phyloP scores from a whole-genome alignment of 257 asterid genomes.

The Scutellaria baicalensis region DNA sequence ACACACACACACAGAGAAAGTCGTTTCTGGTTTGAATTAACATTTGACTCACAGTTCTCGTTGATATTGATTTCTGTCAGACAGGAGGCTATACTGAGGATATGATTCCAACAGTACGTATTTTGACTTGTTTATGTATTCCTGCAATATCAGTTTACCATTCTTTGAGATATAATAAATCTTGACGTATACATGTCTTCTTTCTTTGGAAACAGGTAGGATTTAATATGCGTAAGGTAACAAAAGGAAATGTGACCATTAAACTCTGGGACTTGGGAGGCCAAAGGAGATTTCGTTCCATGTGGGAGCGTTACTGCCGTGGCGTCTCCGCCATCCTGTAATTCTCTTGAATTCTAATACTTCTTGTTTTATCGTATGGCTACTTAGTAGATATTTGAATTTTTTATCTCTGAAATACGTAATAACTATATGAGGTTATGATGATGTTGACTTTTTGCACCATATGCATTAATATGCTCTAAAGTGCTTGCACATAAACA shows the following conservation, averaged over 20 bases:
- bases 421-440: background rate
- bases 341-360: constrained; percentile 5
- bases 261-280: constrained; percentile 99
- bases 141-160: background rate
- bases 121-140: background rate
- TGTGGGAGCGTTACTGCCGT: constrained; percentile 99
- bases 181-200: constrained; percentile 3
- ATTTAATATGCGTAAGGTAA: constrained; percentile 97
- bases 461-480: background rate
- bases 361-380: background rate
- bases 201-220: constrained; percentile 53
- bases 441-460: background rate
- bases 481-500: background rate
- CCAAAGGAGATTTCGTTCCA: constrained; percentile 80
- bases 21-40: background rate
- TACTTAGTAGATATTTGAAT: background rate
- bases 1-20: background rate
- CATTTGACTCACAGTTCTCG: constrained; percentile 4
- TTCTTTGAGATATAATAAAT: background rate
- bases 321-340: constrained; percentile 94
- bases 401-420: background rate
- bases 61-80: constrained; percentile 38
- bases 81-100: constrained; percentile 94
- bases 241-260: constrained; percentile 89
- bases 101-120: constrained; percentile 91